A percentile compares a stretch with the other conserved stretches of the same genome.
Evolutionary conservation across 306 rosid species (phyloP).

Genomic region (Sophora flavescens): DNA sequence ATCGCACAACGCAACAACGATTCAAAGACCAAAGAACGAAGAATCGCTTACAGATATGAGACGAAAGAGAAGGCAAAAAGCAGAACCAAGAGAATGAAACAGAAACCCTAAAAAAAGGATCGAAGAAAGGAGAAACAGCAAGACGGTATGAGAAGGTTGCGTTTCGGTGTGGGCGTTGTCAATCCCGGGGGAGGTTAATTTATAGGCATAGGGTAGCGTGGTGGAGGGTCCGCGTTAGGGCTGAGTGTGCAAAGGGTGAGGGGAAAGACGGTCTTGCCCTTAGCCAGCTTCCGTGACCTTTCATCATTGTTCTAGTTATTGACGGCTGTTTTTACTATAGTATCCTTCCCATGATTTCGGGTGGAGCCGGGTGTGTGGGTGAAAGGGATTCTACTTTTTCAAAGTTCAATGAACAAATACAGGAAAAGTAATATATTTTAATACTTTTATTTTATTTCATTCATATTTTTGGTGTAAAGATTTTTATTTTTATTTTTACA

Average conservation of each 20-base stretch:
- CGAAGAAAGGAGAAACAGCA: not conserved
- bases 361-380: not conserved
- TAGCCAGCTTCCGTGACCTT: constrained; percentile 30
- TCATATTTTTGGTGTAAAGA: too few relatives aligned
- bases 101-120: constrained; percentile 21
- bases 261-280: constrained; percentile 43
- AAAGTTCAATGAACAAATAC: not conserved
- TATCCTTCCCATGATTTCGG: constrained; percentile 27
- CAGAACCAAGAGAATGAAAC: not conserved
- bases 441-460: too few relatives aligned
- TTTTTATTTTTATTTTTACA: too few relatives aligned
- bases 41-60: constrained; percentile 18
- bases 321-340: constrained; percentile 24
- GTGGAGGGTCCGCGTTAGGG: not conserved
- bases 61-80: not conserved
- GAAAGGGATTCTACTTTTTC: not conserved
- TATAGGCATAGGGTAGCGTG: constrained; percentile 24
- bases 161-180: not conserved
- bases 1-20: not conserved
- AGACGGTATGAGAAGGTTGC: not conserved
- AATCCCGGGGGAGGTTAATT: not conserved
- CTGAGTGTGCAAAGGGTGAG: constrained; percentile 23
- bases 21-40: not conserved
- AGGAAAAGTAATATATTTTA: too few relatives aligned
- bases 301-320: constrained; percentile 44